Evolutionary conservation across 192 early-diverging fungal genomes (phyloP).

Genomic region (Physocladia obscura): DNA sequence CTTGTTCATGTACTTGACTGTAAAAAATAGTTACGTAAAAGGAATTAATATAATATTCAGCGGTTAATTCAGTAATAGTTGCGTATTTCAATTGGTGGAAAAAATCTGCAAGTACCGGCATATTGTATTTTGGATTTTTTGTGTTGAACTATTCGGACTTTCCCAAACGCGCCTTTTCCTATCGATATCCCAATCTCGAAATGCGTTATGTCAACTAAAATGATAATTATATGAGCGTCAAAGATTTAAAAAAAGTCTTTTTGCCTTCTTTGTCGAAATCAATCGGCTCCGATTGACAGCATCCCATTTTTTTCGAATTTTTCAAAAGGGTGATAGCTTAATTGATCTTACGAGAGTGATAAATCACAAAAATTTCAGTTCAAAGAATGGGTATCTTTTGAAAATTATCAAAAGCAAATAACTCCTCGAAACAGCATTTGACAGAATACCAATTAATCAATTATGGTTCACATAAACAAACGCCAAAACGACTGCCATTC

Average conservation of each 20-base stretch:
- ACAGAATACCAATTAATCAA: no score
- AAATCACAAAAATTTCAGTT: no score
- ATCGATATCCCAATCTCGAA: conserved; percentile 86
- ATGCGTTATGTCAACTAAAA: conserved; percentile 78
- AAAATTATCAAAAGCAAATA: no score
- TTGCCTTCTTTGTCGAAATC: conserved; percentile 72
- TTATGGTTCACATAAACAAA: conserved; percentile 3
- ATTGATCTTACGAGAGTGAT: no score
- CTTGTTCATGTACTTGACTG: conserved; percentile 97
- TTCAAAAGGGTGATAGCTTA: no score
- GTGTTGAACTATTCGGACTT: conserved; percentile 88
- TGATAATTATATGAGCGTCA: no score
- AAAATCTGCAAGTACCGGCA: conserved; percentile 47
- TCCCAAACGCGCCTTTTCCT: conserved; percentile 95
- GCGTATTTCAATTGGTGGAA: no score
- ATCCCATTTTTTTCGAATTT: conserved; percentile 15
- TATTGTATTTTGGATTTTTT: conserved; percentile 72
- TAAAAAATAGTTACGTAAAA: no score
- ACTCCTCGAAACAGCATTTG: no score
- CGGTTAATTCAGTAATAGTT: no score
- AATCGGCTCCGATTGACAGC: conserved; percentile 62
- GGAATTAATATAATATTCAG: no score
- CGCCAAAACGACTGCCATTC: conserved; percentile 14
- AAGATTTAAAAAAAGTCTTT: background rate
- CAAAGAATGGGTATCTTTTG: no score